Evolutionary conservation across 768 basidiomycete species (phyloP).

Genomic region (Flagelloscypha sp.): DNA sequence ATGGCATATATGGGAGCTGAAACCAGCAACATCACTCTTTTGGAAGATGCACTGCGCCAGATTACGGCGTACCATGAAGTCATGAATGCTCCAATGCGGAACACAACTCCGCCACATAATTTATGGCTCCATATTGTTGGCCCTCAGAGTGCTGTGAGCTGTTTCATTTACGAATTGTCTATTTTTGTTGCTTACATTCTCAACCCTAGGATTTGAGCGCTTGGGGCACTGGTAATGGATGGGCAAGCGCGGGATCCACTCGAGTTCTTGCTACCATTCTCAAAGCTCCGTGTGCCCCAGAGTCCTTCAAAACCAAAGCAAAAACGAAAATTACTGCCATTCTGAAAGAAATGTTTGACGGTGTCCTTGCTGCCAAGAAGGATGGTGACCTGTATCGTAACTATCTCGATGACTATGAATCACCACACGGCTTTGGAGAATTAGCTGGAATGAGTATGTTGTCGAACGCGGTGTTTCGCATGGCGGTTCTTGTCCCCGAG

Average conservation of each 20-base stretch:
- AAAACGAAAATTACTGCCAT: slow-evolving; percentile 23
- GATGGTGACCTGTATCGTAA: slow-evolving; percentile 31
- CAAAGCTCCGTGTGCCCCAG: slow-evolving; percentile 22
- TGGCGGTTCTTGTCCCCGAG: slow-evolving; percentile 17
- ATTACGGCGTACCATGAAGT: slow-evolving; percentile 23
- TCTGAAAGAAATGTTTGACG: slow-evolving; percentile 40
- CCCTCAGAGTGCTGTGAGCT: slow-evolving; percentile 12
- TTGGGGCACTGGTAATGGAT: slow-evolving; percentile 18
- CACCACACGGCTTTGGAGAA: slow-evolving; percentile 32
- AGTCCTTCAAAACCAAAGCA: slow-evolving; percentile 19
- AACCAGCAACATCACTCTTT: slow-evolving; percentile 24
- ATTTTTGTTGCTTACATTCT: too few relatives aligned
- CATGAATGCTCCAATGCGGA: slow-evolving; percentile 17
- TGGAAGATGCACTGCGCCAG: slow-evolving; percentile 30
- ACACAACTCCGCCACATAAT: slow-evolving; percentile 18
- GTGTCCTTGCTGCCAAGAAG: slow-evolving; percentile 22
- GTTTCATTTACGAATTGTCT: too few relatives aligned
- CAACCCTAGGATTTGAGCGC: slow-evolving; percentile 11
- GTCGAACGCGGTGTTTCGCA: slow-evolving; percentile 30
- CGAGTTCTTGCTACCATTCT: slow-evolving; percentile 31
- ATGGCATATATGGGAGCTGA: slow-evolving; percentile 39
- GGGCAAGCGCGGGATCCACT: slow-evolving; percentile 16
- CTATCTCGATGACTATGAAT: slow-evolving; percentile 25
- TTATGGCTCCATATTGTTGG: slow-evolving; percentile 5
- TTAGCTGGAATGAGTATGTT: slow-evolving; percentile 34